Conservation (phyloP, 192 early-diverging fungal genomes). For the Backusella tarrabulga region DNA sequence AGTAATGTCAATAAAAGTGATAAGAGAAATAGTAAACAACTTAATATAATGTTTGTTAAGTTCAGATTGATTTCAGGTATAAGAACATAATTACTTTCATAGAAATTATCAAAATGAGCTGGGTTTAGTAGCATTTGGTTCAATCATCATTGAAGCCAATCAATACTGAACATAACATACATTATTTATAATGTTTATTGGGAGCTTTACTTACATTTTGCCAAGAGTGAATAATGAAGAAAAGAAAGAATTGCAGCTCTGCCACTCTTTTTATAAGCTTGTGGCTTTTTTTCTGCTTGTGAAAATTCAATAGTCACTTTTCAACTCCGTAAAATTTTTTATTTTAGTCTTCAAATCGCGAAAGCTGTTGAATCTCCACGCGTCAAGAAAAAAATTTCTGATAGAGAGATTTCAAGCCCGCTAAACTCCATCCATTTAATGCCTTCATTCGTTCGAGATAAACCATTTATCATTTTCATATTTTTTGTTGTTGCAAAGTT, state of each 20-base stretch:
- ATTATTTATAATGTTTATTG: not conserved
- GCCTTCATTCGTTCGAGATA: no score
- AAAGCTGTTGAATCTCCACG: no score
- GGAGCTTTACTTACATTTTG: not conserved
- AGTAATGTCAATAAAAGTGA: slow-evolving; percentile 1
- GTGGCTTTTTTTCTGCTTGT: not conserved
- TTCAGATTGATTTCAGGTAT: not conserved
- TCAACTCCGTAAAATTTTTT: not conserved
- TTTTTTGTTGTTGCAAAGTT: no score
- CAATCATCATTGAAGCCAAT: not conserved
- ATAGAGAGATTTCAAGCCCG: no score
- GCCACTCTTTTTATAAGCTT: not conserved
- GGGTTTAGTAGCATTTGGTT: slow-evolving; percentile 8
- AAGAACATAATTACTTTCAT: slow-evolving; percentile 1
- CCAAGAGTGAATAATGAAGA: not conserved
- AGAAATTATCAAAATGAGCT: slow-evolving; percentile 4
- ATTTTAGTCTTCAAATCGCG: no score
- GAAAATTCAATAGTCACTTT: not conserved
- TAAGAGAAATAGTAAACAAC: not conserved
- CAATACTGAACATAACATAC: not conserved
- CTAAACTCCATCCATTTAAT: no score
- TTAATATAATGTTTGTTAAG: not conserved
- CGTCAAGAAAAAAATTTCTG: no score
- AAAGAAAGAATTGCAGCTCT: not conserved
- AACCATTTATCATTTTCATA: no score